These are phyloP conservation scores for Fusarium nurragi DNA, from an alignment of 2,329 filamentous ascomycete genomes.

Conservation along the genomic window DNA sequence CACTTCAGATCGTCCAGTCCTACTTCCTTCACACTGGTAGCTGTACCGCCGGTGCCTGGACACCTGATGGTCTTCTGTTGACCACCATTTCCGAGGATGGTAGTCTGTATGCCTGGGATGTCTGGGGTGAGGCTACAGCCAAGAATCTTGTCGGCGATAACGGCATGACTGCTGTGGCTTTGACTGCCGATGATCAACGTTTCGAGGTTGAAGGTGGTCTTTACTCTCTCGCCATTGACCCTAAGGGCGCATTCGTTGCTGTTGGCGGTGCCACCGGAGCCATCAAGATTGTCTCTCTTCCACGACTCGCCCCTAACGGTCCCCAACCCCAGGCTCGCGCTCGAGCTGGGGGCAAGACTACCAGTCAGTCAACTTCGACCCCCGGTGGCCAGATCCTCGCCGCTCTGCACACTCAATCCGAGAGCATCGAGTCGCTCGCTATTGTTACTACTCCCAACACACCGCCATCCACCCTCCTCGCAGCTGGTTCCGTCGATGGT, in stretches of 20 bases:
- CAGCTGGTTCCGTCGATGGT: constrained; percentile 75
- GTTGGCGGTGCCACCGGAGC: constrained; percentile 89
- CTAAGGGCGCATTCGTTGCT: constrained; percentile 80
- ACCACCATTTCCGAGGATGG: constrained; percentile 90
- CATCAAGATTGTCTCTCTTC: constrained; percentile 86
- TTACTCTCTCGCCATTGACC: constrained; percentile 86
- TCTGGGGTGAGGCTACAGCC: constrained; percentile 80
- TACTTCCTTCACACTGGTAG: constrained; percentile 90
- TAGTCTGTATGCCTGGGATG: constrained; percentile 91
- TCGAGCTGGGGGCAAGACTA: constrained; percentile 47
- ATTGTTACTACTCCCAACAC: constrained; percentile 58
- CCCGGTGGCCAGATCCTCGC: constrained; percentile 75
- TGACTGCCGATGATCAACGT: constrained; percentile 85
- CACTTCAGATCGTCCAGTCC: constrained; percentile 85
- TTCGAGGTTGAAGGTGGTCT: constrained; percentile 93
- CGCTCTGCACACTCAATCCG: constrained; percentile 78
- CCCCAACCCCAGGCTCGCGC: constrained; percentile 39
- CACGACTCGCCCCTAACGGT: constrained; percentile 60
- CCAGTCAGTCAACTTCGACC: constrained; percentile 49
- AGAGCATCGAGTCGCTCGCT: constrained; percentile 79
- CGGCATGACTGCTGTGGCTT: constrained; percentile 73
- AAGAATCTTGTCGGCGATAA: constrained; percentile 61
- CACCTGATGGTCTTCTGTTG: constrained; percentile 83
- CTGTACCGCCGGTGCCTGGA: constrained; percentile 92
- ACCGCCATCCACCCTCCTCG: constrained; percentile 65